Evolutionary conservation across 106 monocot species (phyloP).

Genomic region (Dendrobium officinale): DNA sequence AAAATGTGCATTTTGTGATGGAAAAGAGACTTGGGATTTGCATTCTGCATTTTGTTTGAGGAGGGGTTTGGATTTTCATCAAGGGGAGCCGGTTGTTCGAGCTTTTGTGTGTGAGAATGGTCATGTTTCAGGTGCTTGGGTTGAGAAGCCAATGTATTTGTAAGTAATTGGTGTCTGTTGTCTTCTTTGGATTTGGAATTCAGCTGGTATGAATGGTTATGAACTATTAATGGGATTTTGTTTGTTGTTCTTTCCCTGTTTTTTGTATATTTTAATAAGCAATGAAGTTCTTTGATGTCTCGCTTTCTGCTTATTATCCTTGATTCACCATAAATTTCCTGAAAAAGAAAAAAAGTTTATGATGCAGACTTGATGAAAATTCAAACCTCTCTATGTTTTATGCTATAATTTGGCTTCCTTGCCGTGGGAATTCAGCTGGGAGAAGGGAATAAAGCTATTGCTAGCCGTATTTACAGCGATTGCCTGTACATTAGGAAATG

Average conservation of each 20-base stretch:
- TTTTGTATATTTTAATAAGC: neutral
- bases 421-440: no score
- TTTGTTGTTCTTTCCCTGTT: neutral
- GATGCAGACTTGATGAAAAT: neutral
- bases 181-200: neutral
- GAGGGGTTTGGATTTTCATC: slow-evolving; percentile 13
- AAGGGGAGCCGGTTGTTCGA: slow-evolving; percentile 4
- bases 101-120: slow-evolving; percentile 12
- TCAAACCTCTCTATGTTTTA: no score
- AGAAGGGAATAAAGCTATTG: no score
- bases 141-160: slow-evolving; percentile 11
- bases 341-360: neutral
- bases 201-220: neutral
- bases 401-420: no score
- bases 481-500: neutral
- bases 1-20: slow-evolving; percentile 5
- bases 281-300: neutral
- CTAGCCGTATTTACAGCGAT: neutral
- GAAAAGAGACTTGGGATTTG: slow-evolving; percentile 11
- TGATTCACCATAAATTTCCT: neutral
- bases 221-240: neutral
- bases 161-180: neutral
- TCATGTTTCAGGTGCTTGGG: slow-evolving; percentile 9
- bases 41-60: slow-evolving; percentile 9
- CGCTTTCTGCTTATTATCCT: neutral